These are phyloP conservation scores for Hygrocybe coccinea DNA, from an alignment of 768 basidiomycete genomes.

Conservation along the genomic window DNA sequence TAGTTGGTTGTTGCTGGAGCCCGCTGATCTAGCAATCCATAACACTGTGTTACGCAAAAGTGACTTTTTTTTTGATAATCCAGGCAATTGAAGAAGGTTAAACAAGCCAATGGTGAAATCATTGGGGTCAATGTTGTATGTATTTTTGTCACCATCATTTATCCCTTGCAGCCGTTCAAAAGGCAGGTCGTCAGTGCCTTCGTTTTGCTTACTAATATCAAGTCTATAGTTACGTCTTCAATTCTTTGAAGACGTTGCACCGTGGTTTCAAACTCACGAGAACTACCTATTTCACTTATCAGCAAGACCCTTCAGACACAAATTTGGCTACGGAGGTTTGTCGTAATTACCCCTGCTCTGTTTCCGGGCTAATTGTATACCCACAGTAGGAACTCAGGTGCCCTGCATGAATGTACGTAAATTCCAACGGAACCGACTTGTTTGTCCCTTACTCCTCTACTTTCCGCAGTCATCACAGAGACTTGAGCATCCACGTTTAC, in stretches of 20 bases:
- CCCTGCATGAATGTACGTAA: slow-evolving; percentile 33
- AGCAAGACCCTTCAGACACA: slow-evolving; percentile 26
- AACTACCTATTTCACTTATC: slow-evolving; percentile 42
- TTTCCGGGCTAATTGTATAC: neutral
- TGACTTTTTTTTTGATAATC: no score
- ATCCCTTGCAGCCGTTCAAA: no score
- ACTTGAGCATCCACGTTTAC: slow-evolving; percentile 16
- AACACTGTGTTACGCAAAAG: no score
- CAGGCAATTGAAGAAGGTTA: no score
- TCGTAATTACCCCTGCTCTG: slow-evolving; percentile 6
- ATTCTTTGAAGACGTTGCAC: slow-evolving; percentile 34
- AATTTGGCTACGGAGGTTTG: slow-evolving; percentile 25
- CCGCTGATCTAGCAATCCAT: no score
- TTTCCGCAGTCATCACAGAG: neutral
- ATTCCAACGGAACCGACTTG: neutral
- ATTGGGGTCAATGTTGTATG: no score
- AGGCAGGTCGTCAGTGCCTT: neutral
- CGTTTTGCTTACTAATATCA: slow-evolving; percentile 1
- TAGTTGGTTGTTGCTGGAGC: no score
- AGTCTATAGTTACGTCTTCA: slow-evolving; percentile 36
- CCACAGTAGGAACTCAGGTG: slow-evolving; percentile 1
- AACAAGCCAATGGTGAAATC: no score
- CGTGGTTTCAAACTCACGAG: slow-evolving; percentile 40
- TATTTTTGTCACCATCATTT: no score
- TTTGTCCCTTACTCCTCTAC: slow-evolving; percentile 2